phyloP scores from a whole-genome alignment of 2,329 filamentous ascomycete genomes.

The Xylariales sp. region DNA sequence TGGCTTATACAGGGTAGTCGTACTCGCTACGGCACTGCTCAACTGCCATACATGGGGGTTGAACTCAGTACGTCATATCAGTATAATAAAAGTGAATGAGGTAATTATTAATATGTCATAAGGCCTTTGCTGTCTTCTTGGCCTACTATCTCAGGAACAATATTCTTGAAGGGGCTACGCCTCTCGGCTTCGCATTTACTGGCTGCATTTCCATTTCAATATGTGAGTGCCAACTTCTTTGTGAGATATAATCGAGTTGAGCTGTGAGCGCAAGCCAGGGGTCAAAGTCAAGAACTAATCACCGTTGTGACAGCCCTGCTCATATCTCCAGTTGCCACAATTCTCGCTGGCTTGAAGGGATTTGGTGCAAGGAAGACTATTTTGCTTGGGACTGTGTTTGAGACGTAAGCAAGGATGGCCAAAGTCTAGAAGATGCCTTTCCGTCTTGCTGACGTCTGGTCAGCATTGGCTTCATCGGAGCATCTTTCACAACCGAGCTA shows the following conservation, averaged over 20 bases:
- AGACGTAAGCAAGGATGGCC: slow-evolving; percentile 39
- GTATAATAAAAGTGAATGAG: background rate
- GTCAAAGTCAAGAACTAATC: background rate
- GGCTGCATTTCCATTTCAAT: slow-evolving; percentile 64
- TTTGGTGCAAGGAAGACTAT: slow-evolving; percentile 62
- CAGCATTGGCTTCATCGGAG: slow-evolving; percentile 58
- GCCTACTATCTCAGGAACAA: slow-evolving; percentile 53
- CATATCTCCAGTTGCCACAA: slow-evolving; percentile 63
- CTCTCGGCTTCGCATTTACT: slow-evolving; percentile 72
- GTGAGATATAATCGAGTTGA: no score
- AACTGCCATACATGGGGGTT: slow-evolving; percentile 73
- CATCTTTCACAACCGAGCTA: slow-evolving; percentile 62
- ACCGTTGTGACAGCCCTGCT: slow-evolving; percentile 48
- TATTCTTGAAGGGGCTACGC: slow-evolving; percentile 57
- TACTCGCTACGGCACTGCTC: slow-evolving; percentile 49
- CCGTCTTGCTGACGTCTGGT: background rate
- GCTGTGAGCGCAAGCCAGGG: background rate
- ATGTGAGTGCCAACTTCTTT: slow-evolving; percentile 21
- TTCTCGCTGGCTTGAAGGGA: slow-evolving; percentile 44
- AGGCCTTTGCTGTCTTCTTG: slow-evolving; percentile 55
- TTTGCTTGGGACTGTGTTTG: slow-evolving; percentile 58
- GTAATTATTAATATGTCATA: background rate
- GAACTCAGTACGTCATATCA: slow-evolving; percentile 48
- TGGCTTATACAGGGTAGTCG: slow-evolving; percentile 40
- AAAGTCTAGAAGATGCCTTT: background rate